Conservation (phyloP, 164 flowering plant species). For the Aristolochia californica region DNA sequence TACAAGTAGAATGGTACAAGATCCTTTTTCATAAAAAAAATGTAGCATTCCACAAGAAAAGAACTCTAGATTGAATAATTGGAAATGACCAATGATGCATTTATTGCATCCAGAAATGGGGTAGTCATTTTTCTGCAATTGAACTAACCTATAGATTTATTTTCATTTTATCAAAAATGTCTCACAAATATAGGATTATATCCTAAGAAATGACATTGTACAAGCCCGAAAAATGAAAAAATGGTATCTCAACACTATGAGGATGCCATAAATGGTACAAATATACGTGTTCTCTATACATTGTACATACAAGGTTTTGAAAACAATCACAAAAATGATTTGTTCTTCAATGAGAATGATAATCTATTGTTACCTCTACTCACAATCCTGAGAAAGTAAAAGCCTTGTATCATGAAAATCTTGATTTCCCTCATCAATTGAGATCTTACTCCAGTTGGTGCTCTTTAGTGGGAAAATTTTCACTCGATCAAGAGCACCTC, state of each 20-base stretch:
- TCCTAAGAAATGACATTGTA: neutral
- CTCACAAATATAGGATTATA: neutral
- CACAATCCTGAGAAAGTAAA: conserved; percentile 29
- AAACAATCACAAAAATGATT: neutral
- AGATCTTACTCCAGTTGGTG: conserved; percentile 51
- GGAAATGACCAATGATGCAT: no score
- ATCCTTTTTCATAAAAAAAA: no score
- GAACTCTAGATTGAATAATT: no score
- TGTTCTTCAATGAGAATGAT: neutral
- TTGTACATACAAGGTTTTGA: conserved; percentile 10
- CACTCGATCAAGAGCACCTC: conserved; percentile 38
- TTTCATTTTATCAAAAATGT: no score
- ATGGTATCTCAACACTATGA: conserved; percentile 4
- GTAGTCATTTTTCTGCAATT: no score
- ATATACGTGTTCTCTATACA: conserved; percentile 10
- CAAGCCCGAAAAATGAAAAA: neutral
- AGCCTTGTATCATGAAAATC: conserved; percentile 31
- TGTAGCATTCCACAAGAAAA: no score
- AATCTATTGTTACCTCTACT: conserved; percentile 9
- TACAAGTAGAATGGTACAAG: no score
- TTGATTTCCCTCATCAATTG: conserved; percentile 41
- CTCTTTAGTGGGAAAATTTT: conserved; percentile 40
- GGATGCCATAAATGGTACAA: neutral
- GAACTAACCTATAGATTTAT: no score
- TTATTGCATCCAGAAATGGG: no score